Percentiles rank a stretch among this genome's conserved stretches.
These are phyloP conservation scores for Sporothrix brasiliensis DNA, from an alignment of 2,329 filamentous ascomycete genomes.

Conservation along the genomic window DNA sequence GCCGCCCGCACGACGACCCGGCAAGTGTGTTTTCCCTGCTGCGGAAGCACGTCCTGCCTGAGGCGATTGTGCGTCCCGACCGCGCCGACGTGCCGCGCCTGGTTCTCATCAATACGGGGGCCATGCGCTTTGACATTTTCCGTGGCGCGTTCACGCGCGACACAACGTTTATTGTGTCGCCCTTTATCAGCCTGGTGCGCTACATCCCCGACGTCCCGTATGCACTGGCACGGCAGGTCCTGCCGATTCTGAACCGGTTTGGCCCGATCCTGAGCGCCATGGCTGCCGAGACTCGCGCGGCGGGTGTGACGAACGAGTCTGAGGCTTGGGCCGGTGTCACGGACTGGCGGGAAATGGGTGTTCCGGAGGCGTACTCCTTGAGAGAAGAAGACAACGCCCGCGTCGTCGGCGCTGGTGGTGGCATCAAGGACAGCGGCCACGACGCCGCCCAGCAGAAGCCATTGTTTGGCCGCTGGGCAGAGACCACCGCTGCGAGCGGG, in stretches of 20 bases:
- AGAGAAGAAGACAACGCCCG: conserved; percentile 35
- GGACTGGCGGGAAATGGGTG: conserved; percentile 53
- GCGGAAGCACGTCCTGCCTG: conserved; percentile 72
- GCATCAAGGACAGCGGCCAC: background rate
- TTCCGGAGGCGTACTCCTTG: conserved; percentile 51
- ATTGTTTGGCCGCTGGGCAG: background rate
- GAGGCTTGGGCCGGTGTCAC: conserved; percentile 36
- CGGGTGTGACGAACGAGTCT: background rate
- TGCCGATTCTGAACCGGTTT: conserved; percentile 60
- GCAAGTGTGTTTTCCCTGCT: conserved; percentile 83
- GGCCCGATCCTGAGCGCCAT: conserved; percentile 51
- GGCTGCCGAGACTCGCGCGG: conserved; percentile 35
- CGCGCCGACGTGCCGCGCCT: conserved; percentile 59
- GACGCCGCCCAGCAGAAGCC: conserved; percentile 21
- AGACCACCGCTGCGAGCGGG: conserved; percentile 41
- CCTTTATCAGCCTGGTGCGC: conserved; percentile 78
- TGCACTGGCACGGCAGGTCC: conserved; percentile 68
- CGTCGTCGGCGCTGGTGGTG: conserved; percentile 27
- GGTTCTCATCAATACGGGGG: conserved; percentile 84
- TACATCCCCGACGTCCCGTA: conserved; percentile 83
- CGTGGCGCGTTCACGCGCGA: conserved; percentile 88
- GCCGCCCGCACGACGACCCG: conserved; percentile 71
- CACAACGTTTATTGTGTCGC: conserved; percentile 81
- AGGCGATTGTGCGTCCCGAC: conserved; percentile 61
- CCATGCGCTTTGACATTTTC: conserved; percentile 94